Evolutionary conservation across 2,329 filamentous ascomycete species (phyloP).

Genomic region (Trichoderma sp.): DNA sequence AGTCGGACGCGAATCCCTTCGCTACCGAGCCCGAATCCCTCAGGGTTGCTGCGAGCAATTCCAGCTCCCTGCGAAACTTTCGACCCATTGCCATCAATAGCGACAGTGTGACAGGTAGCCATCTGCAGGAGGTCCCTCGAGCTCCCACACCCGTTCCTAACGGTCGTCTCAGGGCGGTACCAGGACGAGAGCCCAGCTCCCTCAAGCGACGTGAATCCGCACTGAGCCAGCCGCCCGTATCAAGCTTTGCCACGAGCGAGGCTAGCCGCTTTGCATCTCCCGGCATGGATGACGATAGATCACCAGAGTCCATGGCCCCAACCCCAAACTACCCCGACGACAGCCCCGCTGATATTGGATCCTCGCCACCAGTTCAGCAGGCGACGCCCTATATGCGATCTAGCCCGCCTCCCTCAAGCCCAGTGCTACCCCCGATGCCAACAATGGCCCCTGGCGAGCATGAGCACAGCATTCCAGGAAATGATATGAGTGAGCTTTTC

Average conservation of each 20-base stretch:
- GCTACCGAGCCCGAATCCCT: conserved; percentile 74
- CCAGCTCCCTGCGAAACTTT: conserved; percentile 81
- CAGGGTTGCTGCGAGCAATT: conserved; percentile 85
- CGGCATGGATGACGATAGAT: conserved; percentile 50
- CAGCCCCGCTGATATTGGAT: conserved; percentile 80
- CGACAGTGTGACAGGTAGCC: conserved; percentile 44
- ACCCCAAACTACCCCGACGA: conserved; percentile 57
- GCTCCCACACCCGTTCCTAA: conserved; percentile 74
- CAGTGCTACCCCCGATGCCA: conserved; percentile 65
- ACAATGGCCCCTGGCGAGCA: conserved; percentile 55
- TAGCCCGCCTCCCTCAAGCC: conserved; percentile 75
- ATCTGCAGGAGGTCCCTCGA: conserved; percentile 70
- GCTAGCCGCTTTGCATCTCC: conserved; percentile 41
- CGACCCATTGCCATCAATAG: conserved; percentile 63
- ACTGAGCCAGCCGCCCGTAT: conserved; percentile 51
- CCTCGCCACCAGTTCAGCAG: conserved; percentile 80
- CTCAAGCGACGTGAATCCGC: conserved; percentile 56
- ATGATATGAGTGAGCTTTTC: conserved; percentile 67
- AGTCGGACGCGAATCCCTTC: conserved; percentile 69
- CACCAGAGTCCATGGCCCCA: conserved; percentile 53
- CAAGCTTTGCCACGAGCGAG: conserved; percentile 45
- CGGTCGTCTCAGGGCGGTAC: conserved; percentile 30
- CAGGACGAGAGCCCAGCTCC: conserved; percentile 33
- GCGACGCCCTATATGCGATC: conserved; percentile 54
- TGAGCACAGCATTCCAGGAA: conserved; percentile 85